A percentile compares a stretch with the other conserved stretches of the same genome.
phyloP scores from a whole-genome alignment of 306 rosid genomes.

The Spatholobus suberectus region DNA sequence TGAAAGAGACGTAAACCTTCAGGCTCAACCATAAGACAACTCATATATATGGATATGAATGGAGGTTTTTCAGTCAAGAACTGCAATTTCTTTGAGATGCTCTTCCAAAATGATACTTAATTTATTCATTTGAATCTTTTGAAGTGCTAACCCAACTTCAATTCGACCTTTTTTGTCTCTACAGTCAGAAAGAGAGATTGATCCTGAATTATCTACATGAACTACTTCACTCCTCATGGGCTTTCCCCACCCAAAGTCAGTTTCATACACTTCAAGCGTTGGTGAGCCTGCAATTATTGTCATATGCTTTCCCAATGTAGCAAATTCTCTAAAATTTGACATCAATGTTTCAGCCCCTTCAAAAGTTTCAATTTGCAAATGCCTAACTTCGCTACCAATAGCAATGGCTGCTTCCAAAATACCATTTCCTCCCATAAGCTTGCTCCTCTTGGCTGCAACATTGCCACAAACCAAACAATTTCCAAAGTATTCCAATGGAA shows the following conservation, averaged over 20 bases:
- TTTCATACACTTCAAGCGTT: slow-evolving; percentile 18
- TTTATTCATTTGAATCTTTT: neutral
- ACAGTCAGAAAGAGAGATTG: neutral
- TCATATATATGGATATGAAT: neutral
- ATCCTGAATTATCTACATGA: neutral
- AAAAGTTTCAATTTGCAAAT: slow-evolving; percentile 19
- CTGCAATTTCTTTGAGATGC: neutral
- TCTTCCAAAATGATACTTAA: slow-evolving; percentile 10
- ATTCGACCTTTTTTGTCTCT: slow-evolving; percentile 22
- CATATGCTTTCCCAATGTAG: neutral
- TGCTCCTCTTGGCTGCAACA: slow-evolving; percentile 11
- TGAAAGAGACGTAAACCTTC: too few species aligned
- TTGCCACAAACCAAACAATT: slow-evolving; percentile 34
- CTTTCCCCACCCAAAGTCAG: slow-evolving; percentile 40
- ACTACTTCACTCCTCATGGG: slow-evolving; percentile 18
- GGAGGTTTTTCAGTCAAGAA: neutral
- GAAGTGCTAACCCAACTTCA: slow-evolving; percentile 32
- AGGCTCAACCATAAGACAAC: too few species aligned
- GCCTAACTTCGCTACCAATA: slow-evolving; percentile 36
- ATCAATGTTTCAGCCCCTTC: slow-evolving; percentile 38
- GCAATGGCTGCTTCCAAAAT: slow-evolving; percentile 40
- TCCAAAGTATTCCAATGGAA: slow-evolving; percentile 50
- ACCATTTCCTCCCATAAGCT: slow-evolving; percentile 47
- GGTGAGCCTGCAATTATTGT: slow-evolving; percentile 1
- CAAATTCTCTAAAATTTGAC: neutral